Conservation (phyloP, 148 eudicot genomes). For the Camellia japonica region DNA sequence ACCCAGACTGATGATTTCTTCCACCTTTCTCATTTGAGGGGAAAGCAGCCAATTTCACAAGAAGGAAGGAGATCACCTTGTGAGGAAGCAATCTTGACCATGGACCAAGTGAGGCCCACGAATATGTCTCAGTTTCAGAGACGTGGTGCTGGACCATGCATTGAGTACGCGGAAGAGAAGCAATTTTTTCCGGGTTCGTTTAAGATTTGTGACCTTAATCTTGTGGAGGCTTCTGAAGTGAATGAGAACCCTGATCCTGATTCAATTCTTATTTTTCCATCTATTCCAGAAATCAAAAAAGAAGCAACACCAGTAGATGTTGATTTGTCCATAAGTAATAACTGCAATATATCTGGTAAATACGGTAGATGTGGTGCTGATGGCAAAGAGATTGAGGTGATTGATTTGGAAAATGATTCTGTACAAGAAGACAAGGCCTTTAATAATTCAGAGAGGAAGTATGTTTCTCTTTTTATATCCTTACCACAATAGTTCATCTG, state of each 20-base stretch:
- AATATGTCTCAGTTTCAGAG: slow-evolving; percentile 38
- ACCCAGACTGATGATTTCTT: slow-evolving; percentile 34
- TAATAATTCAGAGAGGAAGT: slow-evolving; percentile 47
- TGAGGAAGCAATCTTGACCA: slow-evolving; percentile 21
- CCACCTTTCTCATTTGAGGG: slow-evolving; percentile 35
- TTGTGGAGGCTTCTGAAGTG: slow-evolving; percentile 59
- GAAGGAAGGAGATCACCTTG: slow-evolving; percentile 29
- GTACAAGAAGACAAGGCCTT: slow-evolving; percentile 48
- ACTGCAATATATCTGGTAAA: slow-evolving; percentile 29
- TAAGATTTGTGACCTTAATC: slow-evolving; percentile 90
- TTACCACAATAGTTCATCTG: not conserved
- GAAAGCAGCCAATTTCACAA: slow-evolving; percentile 25
- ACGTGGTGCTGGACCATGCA: slow-evolving; percentile 33
- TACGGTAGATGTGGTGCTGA: slow-evolving; percentile 44
- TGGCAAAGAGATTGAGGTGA: slow-evolving; percentile 73
- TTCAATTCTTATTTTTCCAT: slow-evolving; percentile 38
- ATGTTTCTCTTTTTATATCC: slow-evolving; percentile 20
- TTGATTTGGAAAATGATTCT: slow-evolving; percentile 79
- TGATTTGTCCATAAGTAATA: slow-evolving; percentile 72
- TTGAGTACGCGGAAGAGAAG: slow-evolving; percentile 60
- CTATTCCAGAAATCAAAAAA: slow-evolving; percentile 38
- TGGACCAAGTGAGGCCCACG: slow-evolving; percentile 36
- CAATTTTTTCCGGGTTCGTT: slow-evolving; percentile 72
- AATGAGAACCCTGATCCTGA: slow-evolving; percentile 52
- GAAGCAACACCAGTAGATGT: slow-evolving; percentile 43